Percentiles rank a stretch among this genome's conserved stretches.
Conservation (phyloP, 306 rosid genomes). For the Abrus pulchellus region DNA sequence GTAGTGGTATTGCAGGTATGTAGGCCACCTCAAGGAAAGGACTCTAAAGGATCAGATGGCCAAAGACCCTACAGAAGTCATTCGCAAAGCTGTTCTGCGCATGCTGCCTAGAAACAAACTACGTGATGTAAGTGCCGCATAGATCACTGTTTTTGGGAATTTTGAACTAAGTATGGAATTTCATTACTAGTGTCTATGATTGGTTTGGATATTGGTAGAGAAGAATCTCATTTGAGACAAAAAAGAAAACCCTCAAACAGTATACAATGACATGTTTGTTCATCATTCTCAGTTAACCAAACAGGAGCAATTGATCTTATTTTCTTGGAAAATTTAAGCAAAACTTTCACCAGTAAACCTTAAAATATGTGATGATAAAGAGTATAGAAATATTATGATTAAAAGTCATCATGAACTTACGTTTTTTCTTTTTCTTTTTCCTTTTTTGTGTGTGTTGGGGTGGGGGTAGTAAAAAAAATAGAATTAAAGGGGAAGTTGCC, state of each 20-base stretch:
- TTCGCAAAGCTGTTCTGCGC: constrained; percentile 93
- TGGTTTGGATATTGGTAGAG: constrained; percentile 14
- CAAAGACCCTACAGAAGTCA: constrained; percentile 94
- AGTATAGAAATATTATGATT: constrained; percentile 17
- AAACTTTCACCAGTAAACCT: constrained; percentile 9
- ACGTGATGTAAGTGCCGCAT: constrained; percentile 73
- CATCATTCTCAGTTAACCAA: constrained; percentile 2
- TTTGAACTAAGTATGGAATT: constrained; percentile 6
- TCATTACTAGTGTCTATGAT: constrained; percentile 9
- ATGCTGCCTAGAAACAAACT: constrained; percentile 96
- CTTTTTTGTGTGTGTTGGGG: too few species aligned
- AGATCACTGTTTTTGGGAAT: constrained; percentile 31
- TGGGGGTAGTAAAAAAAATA: constrained; percentile 3
- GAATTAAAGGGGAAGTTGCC: background rate
- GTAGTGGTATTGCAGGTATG: constrained; percentile 67
- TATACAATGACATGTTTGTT: background rate
- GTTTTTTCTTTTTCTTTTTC: background rate
- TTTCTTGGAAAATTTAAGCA: background rate
- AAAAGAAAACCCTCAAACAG: background rate
- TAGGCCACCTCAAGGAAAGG: constrained; percentile 90
- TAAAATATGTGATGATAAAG: background rate
- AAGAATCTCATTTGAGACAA: constrained; percentile 26
- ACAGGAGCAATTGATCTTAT: constrained; percentile 17
- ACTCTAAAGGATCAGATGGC: constrained; percentile 86
- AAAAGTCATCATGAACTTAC: constrained; percentile 6